Conservation (phyloP, 176 grass and related monocot genomes). For the Hsuehochloa calcarea region DNA sequence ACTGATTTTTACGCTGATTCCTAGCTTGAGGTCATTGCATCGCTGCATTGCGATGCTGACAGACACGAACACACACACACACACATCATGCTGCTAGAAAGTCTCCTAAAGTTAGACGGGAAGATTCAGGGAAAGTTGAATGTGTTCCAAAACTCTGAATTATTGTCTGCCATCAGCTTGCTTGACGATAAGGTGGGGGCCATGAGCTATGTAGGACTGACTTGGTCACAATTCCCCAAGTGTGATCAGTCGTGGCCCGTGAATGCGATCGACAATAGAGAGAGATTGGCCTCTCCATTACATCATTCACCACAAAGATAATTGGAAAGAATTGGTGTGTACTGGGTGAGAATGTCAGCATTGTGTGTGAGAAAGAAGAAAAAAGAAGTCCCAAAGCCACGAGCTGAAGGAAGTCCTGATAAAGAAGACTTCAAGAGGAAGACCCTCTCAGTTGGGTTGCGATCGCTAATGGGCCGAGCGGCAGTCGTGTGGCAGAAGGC, state of each 20-base stretch:
- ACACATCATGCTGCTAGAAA: neutral
- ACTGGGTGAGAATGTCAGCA: neutral
- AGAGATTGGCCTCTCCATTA: neutral
- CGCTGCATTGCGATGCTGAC: neutral
- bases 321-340: neutral
- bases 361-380: neutral
- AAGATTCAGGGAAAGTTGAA: neutral
- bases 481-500: no score
- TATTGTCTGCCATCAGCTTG: constrained; percentile 23
- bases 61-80: neutral
- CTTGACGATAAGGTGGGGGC: constrained; percentile 13
- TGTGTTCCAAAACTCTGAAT: constrained; percentile 23
- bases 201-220: neutral
- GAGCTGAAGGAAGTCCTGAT: neutral
- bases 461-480: no score
- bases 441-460: no score
- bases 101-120: neutral
- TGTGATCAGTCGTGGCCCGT: neutral
- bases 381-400: neutral
- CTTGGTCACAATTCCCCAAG: neutral
- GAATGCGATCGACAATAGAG: neutral
- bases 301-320: neutral
- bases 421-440: neutral
- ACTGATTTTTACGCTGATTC: neutral
- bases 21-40: neutral